Conservation (phyloP, 441 rosid genomes). For the Daphne laureola region DNA sequence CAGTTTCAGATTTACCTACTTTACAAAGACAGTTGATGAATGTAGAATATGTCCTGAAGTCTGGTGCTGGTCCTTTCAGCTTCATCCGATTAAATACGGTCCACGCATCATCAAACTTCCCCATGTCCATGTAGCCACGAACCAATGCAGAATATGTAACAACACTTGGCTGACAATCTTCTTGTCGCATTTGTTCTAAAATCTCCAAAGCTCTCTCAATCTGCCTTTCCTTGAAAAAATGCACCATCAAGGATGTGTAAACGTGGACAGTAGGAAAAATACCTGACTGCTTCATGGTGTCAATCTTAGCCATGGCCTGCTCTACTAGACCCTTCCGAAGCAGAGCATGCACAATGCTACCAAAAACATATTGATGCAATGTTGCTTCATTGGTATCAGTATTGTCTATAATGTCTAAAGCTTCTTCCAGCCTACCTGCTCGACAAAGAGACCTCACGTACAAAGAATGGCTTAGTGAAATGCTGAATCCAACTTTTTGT, state of each 20-base stretch:
- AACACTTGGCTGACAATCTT: constrained; percentile 46
- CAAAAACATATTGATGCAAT: constrained; percentile 42
- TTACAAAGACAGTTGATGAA: constrained; percentile 56
- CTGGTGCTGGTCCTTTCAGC: constrained; percentile 49
- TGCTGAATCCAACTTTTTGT: constrained; percentile 42
- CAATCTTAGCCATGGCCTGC: constrained; percentile 57
- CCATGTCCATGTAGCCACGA: constrained; percentile 51
- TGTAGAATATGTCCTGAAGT: constrained; percentile 62
- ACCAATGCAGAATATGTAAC: constrained; percentile 71
- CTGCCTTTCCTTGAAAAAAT: constrained; percentile 62
- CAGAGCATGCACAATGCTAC: constrained; percentile 59
- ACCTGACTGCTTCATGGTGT: constrained; percentile 53
- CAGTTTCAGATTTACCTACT: constrained; percentile 57
- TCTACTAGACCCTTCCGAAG: constrained; percentile 41
- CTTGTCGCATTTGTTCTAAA: constrained; percentile 39
- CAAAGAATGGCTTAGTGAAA: constrained; percentile 43
- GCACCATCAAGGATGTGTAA: constrained; percentile 60
- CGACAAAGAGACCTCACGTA: constrained; percentile 75
- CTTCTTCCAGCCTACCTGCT: constrained; percentile 60
- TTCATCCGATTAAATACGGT: constrained; percentile 35
- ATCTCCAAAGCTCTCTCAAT: constrained; percentile 36
- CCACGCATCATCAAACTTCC: constrained; percentile 48
- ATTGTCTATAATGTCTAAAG: constrained; percentile 33
- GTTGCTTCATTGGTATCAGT: constrained; percentile 29
- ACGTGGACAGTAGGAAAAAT: constrained; percentile 51